These are phyloP conservation scores for Epichloe festucae DNA, from an alignment of 2,329 filamentous ascomycete species.

Conservation along the genomic window DNA sequence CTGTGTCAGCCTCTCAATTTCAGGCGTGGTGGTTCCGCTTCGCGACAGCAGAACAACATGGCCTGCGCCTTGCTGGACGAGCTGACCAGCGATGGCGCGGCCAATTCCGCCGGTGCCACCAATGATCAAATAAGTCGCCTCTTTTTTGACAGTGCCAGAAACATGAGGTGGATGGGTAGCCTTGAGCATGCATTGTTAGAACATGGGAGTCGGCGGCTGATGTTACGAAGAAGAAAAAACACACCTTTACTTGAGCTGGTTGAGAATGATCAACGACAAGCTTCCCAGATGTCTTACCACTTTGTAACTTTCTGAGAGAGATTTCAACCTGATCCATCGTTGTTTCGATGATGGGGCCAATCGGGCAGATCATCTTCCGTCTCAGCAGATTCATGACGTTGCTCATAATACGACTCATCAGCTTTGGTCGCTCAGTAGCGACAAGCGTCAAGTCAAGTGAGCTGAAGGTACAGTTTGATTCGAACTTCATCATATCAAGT, in stretches of 20 bases:
- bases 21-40: constrained; percentile 27
- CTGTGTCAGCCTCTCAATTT: constrained; percentile 27
- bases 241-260: constrained; percentile 28
- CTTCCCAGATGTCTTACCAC: constrained; percentile 26
- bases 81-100: constrained; percentile 33
- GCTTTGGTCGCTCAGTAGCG: constrained; percentile 24
- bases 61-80: constrained; percentile 34
- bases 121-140: constrained; percentile 37
- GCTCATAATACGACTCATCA: constrained; percentile 18
- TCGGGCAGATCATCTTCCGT: constrained; percentile 21
- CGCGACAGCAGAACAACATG: constrained; percentile 37
- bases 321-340: constrained; percentile 25
- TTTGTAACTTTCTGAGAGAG: constrained; percentile 24
- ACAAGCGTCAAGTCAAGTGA: constrained; percentile 33
- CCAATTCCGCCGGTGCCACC: constrained; percentile 39
- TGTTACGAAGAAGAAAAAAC: not conserved
- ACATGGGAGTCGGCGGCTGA: not conserved
- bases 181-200: not conserved
- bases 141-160: constrained; percentile 16
- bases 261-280: constrained; percentile 29
- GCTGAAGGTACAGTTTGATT: constrained; percentile 32
- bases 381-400: constrained; percentile 23
- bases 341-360: constrained; percentile 22
- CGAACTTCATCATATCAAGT: constrained; percentile 35
- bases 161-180: constrained; percentile 11